phyloP scores from a whole-genome alignment of 345 rosid species.

The Dipteronia dyeriana region DNA sequence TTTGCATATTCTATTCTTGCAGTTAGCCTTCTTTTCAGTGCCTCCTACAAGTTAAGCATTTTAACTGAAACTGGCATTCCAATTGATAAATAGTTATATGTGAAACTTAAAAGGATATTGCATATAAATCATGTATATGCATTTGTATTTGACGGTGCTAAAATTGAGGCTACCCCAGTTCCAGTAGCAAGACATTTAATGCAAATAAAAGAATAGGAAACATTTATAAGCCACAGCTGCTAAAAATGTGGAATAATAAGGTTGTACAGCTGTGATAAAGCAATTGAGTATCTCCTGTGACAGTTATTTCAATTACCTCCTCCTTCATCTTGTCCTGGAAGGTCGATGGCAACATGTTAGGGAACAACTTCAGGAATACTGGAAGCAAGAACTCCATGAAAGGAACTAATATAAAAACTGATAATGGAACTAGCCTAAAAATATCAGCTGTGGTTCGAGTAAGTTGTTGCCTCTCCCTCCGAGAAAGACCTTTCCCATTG shows the following conservation, averaged over 20 bases:
- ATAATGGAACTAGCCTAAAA: slow-evolving; percentile 79
- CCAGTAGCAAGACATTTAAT: slow-evolving; percentile 10
- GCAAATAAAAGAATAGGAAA: not conserved
- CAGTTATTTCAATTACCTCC: slow-evolving; percentile 54
- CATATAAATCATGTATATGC: not conserved
- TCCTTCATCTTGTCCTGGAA: slow-evolving; percentile 99
- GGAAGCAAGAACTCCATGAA: slow-evolving; percentile 99
- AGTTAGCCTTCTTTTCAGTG: slow-evolving; percentile 76
- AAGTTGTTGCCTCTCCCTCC: slow-evolving; percentile 83
- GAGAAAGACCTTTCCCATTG: slow-evolving; percentile 86
- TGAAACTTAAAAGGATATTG: not conserved
- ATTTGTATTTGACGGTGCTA: not conserved
- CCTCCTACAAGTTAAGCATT: slow-evolving; percentile 60
- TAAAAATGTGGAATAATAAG: not conserved
- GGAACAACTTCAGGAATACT: slow-evolving; percentile 80
- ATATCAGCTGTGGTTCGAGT: slow-evolving; percentile 85
- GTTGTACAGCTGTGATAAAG: not conserved
- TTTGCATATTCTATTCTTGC: slow-evolving; percentile 97
- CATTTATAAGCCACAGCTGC: not conserved
- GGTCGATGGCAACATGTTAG: slow-evolving; percentile 97
- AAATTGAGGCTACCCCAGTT: not conserved
- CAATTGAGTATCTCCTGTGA: not conserved
- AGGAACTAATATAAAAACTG: slow-evolving; percentile 91
- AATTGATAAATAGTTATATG: not conserved
- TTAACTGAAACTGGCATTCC: slow-evolving; percentile 15